Evolutionary conservation across 768 basidiomycete genomes (phyloP).

Genomic region (Suillus spraguei): DNA sequence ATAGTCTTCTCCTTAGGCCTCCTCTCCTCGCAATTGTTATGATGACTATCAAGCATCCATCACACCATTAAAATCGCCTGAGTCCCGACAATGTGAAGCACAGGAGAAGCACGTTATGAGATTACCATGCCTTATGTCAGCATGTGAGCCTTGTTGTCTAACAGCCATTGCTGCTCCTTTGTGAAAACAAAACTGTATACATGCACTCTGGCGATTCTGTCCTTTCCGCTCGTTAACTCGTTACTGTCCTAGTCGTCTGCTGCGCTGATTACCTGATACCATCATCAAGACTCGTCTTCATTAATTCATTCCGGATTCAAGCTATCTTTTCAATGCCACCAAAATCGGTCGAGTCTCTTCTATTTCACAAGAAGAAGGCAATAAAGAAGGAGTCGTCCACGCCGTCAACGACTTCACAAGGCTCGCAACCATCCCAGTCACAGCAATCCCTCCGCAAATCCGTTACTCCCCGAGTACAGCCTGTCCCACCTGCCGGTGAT

Average conservation of each 20-base stretch:
- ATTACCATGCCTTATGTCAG: conserved; percentile 4
- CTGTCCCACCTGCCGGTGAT: conserved; percentile 41
- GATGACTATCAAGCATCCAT: conserved; percentile 11
- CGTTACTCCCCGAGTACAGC: conserved; percentile 40
- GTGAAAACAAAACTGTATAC: conserved; percentile 2
- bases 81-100: background rate
- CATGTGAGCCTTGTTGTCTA: conserved; percentile 1
- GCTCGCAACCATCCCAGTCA: conserved; percentile 13
- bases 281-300: background rate
- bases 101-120: background rate
- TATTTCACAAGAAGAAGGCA: conserved; percentile 63
- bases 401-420: conserved; percentile 17
- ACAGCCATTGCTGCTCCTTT: background rate
- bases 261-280: background rate
- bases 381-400: conserved; percentile 27
- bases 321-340: conserved; percentile 24
- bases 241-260: background rate
- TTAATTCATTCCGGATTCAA: background rate
- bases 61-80: too few species aligned
- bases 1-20: conserved; percentile 21
- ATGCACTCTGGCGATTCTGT: conserved; percentile 7
- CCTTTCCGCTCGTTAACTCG: background rate
- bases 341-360: conserved; percentile 47
- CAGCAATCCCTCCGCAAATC: conserved; percentile 38
- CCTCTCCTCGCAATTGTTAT: conserved; percentile 16